A percentile compares a stretch with the other conserved stretches of the same genome.
Conservation (phyloP, 257 asterid genomes). For the Solanum medicagineum region DNA sequence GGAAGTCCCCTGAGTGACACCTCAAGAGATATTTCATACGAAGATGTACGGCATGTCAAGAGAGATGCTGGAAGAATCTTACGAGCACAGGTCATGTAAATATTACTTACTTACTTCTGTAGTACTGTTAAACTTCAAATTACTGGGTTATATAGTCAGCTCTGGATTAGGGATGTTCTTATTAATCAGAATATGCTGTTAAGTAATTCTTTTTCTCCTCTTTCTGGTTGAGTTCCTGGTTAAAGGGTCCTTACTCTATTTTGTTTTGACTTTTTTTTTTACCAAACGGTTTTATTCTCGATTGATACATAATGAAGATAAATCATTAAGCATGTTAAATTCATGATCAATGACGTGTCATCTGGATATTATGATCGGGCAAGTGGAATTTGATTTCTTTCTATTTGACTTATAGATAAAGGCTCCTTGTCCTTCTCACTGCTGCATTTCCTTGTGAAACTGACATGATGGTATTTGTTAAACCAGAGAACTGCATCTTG, state of each 20-base stretch:
- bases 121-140: not conserved
- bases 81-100: conserved; percentile 42
- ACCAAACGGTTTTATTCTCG: not conserved
- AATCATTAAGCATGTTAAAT: not conserved
- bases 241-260: not conserved
- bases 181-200: not conserved
- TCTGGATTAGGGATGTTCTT: not conserved
- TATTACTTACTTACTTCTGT: not conserved
- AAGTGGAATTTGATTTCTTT: not conserved
- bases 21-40: conserved; percentile 42
- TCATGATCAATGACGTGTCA: not conserved
- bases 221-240: not conserved
- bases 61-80: conserved; percentile 17
- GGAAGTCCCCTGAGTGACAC: conserved; percentile 58
- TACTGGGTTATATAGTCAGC: not conserved
- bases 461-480: conserved; percentile 13
- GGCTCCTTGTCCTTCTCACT: not conserved
- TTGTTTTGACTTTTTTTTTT: not conserved
- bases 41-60: conserved; percentile 15
- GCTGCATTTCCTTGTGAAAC: not conserved
- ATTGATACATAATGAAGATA: not conserved
- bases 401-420: not conserved
- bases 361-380: not conserved
- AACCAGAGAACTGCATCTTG: conserved; percentile 54
- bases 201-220: not conserved